Percentiles rank a stretch among this genome's conserved stretches.
Evolutionary conservation across 768 basidiomycete genomes (phyloP).

Genomic region (Phaffia tasmanica): DNA sequence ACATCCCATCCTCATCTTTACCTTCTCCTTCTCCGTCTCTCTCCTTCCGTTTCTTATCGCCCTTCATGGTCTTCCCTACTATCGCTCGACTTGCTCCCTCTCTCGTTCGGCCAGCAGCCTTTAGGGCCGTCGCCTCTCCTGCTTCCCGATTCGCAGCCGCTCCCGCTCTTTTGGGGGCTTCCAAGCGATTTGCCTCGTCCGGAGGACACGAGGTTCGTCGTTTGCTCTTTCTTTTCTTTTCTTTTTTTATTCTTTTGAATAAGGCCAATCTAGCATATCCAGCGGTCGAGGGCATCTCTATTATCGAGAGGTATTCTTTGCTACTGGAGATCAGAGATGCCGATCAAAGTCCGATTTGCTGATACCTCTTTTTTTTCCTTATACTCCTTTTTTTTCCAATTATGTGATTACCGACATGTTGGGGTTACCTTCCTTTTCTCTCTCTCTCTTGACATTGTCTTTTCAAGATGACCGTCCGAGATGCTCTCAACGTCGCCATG

Average conservation of each 20-base stretch:
- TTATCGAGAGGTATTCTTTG: too few species aligned
- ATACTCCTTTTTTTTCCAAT: not conserved
- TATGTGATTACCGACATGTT: not conserved
- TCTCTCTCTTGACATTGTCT: not conserved
- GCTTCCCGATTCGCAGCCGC: too few species aligned
- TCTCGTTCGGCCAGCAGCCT: conserved; percentile 10
- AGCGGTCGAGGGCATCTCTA: too few species aligned
- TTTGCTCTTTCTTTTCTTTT: not conserved
- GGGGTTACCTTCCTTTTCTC: not conserved
- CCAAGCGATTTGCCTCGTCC: conserved; percentile 19
- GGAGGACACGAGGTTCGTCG: conserved; percentile 22
- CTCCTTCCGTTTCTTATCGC: not conserved
- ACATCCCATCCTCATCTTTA: conserved; percentile 1
- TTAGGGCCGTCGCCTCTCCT: conserved; percentile 10
- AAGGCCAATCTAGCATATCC: too few species aligned
- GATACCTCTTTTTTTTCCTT: not conserved
- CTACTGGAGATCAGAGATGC: not conserved
- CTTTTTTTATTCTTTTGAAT: not conserved
- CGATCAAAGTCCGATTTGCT: not conserved
- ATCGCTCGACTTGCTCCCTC: conserved; percentile 19
- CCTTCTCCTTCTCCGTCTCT: not conserved
- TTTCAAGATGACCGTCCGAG: conserved; percentile 65
- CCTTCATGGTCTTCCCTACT: conserved; percentile 18
- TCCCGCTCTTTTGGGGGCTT: not conserved
- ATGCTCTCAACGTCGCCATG: conserved; percentile 94